Evolutionary conservation across 257 asterid genomes (phyloP).

Genomic region (Ocimum tenuiflorum): DNA sequence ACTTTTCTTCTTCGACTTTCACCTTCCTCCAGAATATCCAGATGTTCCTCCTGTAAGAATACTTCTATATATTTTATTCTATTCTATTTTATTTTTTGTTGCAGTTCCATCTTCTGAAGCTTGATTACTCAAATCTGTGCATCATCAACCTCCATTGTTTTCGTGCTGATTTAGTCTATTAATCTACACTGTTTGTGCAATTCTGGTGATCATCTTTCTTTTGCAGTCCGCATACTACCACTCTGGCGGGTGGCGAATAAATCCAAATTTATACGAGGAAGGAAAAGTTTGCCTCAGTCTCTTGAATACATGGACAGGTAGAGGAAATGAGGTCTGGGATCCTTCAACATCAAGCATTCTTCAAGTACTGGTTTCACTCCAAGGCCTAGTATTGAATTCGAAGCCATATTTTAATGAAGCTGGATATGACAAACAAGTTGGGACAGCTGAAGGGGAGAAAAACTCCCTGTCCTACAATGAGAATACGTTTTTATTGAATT

Average conservation of each 20-base stretch:
- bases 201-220: constrained; percentile 5
- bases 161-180: background rate
- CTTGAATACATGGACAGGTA: constrained; percentile 95
- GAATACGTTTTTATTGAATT: constrained; percentile 81
- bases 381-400: constrained; percentile 86
- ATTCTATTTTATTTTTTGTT: constrained; percentile 7
- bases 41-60: constrained; percentile 87
- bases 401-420: constrained; percentile 98
- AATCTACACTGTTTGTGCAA: background rate
- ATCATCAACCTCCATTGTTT: background rate
- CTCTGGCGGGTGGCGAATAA: constrained; percentile 99
- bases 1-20: constrained; percentile 92
- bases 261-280: constrained; percentile 96
- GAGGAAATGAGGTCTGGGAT: constrained; percentile 99
- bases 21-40: constrained; percentile 94
- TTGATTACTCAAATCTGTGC: background rate
- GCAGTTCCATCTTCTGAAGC: background rate
- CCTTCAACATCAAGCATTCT: constrained; percentile 92
- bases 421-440: constrained; percentile 94
- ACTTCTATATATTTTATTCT: background rate
- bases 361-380: constrained; percentile 97
- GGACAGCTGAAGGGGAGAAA: constrained; percentile 99
- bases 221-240: constrained; percentile 89
- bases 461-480: constrained; percentile 95
- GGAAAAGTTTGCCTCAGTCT: constrained; percentile 99